These are phyloP conservation scores for Penicillium cinerascens DNA, from an alignment of 495 filamentous ascomycete species.

Conservation along the genomic window DNA sequence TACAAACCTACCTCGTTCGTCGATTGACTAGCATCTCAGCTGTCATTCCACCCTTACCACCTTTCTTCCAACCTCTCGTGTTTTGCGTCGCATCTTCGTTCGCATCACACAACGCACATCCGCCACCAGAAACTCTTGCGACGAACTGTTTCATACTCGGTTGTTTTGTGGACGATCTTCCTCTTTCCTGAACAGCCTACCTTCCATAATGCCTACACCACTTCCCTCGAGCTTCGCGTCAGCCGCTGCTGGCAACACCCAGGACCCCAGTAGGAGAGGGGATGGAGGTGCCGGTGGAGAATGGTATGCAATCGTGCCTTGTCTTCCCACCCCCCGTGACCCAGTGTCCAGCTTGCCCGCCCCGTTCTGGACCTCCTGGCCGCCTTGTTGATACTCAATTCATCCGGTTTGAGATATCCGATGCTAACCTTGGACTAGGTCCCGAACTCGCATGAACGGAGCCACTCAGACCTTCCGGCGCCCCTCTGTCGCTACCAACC, in stretches of 20 bases:
- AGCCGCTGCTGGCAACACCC: conserved; percentile 70
- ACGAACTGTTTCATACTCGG: conserved; percentile 15
- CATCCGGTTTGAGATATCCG: conserved; percentile 3
- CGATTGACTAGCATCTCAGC: conserved; percentile 27
- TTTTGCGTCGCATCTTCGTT: conserved; percentile 24
- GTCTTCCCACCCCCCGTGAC: conserved; percentile 1
- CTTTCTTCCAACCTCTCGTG: conserved; percentile 13
- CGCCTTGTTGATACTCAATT: conserved; percentile 3
- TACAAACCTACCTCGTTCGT: neutral
- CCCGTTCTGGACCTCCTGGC: neutral
- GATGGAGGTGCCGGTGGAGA: conserved; percentile 54
- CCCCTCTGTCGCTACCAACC: conserved; percentile 65
- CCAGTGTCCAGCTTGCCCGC: neutral
- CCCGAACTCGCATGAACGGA: conserved; percentile 69
- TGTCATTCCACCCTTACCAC: conserved; percentile 1
- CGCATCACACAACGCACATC: conserved; percentile 23
- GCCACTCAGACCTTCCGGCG: conserved; percentile 83
- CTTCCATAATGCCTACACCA: conserved; percentile 64
- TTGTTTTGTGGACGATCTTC: conserved; percentile 23
- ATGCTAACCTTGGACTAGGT: conserved; percentile 43
- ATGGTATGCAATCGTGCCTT: conserved; percentile 45
- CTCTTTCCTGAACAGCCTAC: conserved; percentile 18
- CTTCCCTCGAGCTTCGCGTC: conserved; percentile 81
- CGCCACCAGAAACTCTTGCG: conserved; percentile 27
- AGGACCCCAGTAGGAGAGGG: conserved; percentile 51